A percentile compares a stretch with the other conserved stretches of the same genome.
Conservation (phyloP, 257 asterid species). For the Ajuga chamaepitys region DNA sequence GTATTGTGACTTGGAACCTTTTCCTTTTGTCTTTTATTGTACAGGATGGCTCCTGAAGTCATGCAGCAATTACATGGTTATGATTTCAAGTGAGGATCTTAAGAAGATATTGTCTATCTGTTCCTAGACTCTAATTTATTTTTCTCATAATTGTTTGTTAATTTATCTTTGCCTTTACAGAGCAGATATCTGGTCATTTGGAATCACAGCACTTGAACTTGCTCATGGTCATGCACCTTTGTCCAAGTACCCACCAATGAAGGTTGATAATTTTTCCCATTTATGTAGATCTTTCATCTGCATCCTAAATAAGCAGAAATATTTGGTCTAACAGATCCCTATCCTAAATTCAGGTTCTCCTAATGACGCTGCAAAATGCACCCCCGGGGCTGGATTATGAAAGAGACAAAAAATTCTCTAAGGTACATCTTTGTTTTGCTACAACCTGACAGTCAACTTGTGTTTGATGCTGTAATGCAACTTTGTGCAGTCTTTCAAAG, state of each 20-base stretch:
- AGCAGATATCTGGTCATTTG: conserved; percentile 97
- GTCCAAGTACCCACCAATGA: conserved; percentile 92
- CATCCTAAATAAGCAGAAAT: conserved; percentile 5
- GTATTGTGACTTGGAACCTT: not conserved
- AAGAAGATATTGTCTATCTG: conserved; percentile 7
- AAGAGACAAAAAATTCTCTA: conserved; percentile 83
- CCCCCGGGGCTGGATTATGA: conserved; percentile 96
- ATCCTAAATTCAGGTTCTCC: conserved; percentile 63
- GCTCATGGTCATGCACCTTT: conserved; percentile 97
- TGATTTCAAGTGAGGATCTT: conserved; percentile 75
- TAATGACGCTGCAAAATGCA: conserved; percentile 93
- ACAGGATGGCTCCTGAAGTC: conserved; percentile 99
- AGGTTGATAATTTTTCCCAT: conserved; percentile 37
- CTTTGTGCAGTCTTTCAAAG: conserved; percentile 67
- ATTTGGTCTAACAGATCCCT: conserved; percentile 10
- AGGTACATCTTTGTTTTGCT: conserved; percentile 45
- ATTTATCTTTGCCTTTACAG: conserved; percentile 42
- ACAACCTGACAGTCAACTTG: conserved; percentile 1
- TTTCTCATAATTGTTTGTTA: conserved; percentile 17
- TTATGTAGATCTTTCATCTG: not conserved
- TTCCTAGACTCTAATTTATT: conserved; percentile 2
- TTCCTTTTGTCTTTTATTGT: conserved; percentile 9
- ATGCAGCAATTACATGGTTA: conserved; percentile 96
- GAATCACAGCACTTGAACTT: conserved; percentile 92
- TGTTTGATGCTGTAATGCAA: conserved; percentile 28